Conservation (phyloP, 257 asterid genomes). For the Solanum medicagineum region DNA sequence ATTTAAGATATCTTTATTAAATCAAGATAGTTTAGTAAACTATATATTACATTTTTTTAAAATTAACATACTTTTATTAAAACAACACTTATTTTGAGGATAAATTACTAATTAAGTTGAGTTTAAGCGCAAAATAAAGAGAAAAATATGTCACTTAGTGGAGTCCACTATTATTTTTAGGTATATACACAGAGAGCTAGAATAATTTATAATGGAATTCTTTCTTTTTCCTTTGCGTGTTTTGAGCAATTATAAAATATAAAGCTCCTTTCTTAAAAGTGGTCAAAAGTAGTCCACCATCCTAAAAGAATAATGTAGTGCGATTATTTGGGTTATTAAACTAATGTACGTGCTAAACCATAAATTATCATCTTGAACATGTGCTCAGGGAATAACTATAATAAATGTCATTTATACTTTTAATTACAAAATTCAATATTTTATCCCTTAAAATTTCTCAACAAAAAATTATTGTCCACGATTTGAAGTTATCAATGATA, state of each 20-base stretch:
- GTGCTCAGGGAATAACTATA: neutral
- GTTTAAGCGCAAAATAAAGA: neutral
- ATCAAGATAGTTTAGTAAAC: neutral
- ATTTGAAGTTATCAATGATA: neutral
- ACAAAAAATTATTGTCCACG: neutral
- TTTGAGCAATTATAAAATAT: neutral
- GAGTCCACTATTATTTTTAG: neutral
- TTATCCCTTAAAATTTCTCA: neutral
- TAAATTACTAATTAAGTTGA: neutral
- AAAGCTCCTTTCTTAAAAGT: neutral
- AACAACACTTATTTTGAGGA: neutral
- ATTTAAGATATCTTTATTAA: neutral
- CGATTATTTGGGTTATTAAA: neutral
- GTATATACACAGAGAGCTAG: neutral
- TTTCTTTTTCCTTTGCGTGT: neutral
- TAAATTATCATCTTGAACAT: neutral
- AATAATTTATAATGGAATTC: neutral
- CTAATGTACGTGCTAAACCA: neutral
- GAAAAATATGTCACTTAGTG: neutral
- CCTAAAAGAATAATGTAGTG: neutral
- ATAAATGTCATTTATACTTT: neutral
- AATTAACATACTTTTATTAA: neutral
- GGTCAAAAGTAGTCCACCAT: neutral
- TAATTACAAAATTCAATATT: neutral
- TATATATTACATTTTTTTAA: neutral